Evolutionary conservation across 257 asterid genomes (phyloP).

Genomic region (Rauvolfia tetraphylla): DNA sequence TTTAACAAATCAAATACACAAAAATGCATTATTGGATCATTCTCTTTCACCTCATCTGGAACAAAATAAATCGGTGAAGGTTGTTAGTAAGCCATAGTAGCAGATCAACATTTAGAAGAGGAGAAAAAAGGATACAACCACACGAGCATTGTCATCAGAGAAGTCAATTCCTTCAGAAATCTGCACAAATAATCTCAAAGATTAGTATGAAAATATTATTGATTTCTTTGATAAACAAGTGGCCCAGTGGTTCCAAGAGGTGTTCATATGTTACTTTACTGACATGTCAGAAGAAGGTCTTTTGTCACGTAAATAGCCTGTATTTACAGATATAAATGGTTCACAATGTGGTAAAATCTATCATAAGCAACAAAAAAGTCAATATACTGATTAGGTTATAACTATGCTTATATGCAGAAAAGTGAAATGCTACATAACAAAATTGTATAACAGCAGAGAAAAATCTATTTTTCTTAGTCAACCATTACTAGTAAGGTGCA

Average conservation of each 20-base stretch:
- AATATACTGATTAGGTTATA: neutral
- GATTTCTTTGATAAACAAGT: neutral
- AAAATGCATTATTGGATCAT: neutral
- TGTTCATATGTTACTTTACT: neutral
- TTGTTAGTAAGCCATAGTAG: neutral
- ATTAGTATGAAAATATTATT: neutral
- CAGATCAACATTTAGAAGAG: slow-evolving; percentile 2
- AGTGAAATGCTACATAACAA: neutral
- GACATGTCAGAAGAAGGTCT: neutral
- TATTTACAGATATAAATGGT: neutral
- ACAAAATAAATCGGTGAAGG: neutral
- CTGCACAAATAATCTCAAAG: slow-evolving; percentile 39
- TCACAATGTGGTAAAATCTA: neutral
- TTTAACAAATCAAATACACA: slow-evolving; percentile 3
- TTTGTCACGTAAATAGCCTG: neutral
- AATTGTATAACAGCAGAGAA: neutral
- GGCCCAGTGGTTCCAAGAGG: neutral
- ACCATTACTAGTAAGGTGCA: neutral
- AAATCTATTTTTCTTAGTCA: neutral
- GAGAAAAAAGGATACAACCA: slow-evolving; percentile 74
- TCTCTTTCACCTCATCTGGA: neutral
- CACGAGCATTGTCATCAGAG: slow-evolving; percentile 95
- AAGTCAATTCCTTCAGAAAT: slow-evolving; percentile 99
- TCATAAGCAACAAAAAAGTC: neutral
- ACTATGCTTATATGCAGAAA: neutral